These are phyloP conservation scores for Lanzia echinophila DNA, from an alignment of 2,329 filamentous ascomycete genomes.

Conservation along the genomic window DNA sequence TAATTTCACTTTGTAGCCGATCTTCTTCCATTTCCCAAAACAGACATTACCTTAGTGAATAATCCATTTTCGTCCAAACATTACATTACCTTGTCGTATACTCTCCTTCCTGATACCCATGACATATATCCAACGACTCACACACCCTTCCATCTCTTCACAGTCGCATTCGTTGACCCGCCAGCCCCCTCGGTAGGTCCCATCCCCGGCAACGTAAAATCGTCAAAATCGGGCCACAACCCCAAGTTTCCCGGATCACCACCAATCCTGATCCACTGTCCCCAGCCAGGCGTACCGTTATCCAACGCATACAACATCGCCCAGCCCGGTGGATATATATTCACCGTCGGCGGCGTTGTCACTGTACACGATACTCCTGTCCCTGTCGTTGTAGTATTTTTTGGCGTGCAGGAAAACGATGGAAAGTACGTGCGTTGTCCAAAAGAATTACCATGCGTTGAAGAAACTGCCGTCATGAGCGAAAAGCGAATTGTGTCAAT, in stretches of 20 bases:
- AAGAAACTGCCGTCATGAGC: slow-evolving; percentile 4
- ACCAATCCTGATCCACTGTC: slow-evolving; percentile 58
- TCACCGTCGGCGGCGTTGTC: slow-evolving; percentile 47
- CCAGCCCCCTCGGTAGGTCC: slow-evolving; percentile 2
- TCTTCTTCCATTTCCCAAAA: too few relatives aligned
- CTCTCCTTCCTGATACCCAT: too few relatives aligned
- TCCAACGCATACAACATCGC: slow-evolving; percentile 59
- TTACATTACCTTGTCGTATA: too few relatives aligned
- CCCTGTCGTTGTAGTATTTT: slow-evolving; percentile 29
- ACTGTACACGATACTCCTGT: slow-evolving; percentile 13
- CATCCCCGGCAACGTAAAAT: slow-evolving; percentile 28
- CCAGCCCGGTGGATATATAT: slow-evolving; percentile 56
- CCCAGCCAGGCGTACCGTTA: slow-evolving; percentile 51
- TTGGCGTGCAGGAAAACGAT: slow-evolving; percentile 12
- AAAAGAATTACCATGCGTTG: slow-evolving; percentile 58
- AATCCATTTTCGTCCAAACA: too few relatives aligned
- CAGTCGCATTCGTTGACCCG: not conserved
- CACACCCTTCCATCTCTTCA: not conserved
- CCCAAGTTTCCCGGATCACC: slow-evolving; percentile 55
- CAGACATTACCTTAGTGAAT: too few relatives aligned
- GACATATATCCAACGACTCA: not conserved
- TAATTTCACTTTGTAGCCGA: too few relatives aligned
- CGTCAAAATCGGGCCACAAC: slow-evolving; percentile 50
- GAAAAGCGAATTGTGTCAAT: not conserved
- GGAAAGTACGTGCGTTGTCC: slow-evolving; percentile 61